Base-by-base conservation (phyloP, 345 rosid genomes). In the Sisymbrium irio region DNA sequence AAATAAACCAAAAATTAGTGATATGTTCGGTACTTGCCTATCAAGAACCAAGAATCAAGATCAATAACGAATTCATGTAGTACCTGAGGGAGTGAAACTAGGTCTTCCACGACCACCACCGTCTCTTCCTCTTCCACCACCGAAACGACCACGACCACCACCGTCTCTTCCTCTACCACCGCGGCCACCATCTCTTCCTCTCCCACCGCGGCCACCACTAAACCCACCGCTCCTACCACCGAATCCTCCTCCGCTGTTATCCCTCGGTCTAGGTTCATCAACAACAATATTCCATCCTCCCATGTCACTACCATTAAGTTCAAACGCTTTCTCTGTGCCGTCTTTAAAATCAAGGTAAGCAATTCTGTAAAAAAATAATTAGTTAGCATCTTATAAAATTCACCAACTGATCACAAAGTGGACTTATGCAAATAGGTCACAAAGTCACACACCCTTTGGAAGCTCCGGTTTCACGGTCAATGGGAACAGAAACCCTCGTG, bases 301-400 rank as follows among this genome's bases (percentile, higher is more conserved):
- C 30, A 92, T 33, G 4, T 90, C 84, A 55, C 82, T 67, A 10
- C 91, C 94, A 75, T 77, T 51, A 9, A 88, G 82, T 36, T 86
- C 96, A 20, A 84, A 70, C 0, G 97, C 99, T 68, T 86, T 90
- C 78, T 67, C 86, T 27, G 84, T 39, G 6, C 57, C 50, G n/a
- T 87, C 88, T 0, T 63, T 20, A 19, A 92, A 92, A 33, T 85
- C 94, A 57, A 95, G 1, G 74, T 86, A 92, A 4, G 98, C 96
- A 81, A 83, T 74, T 70, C 98, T 95, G 84, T 5, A 1, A 63
- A 42, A 57, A 56, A 57, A 57, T 4, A 33, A 9, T 22, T 22
- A 50, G 62, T 33, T 14, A 42, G 7, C 50, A 40, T 28, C 6
- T 36, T 10, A 47, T 8, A 51, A 41, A 28, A 28, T 4, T 18